phyloP scores from a whole-genome alignment of 2,329 filamentous ascomycete genomes.

The Moelleriella libera region DNA sequence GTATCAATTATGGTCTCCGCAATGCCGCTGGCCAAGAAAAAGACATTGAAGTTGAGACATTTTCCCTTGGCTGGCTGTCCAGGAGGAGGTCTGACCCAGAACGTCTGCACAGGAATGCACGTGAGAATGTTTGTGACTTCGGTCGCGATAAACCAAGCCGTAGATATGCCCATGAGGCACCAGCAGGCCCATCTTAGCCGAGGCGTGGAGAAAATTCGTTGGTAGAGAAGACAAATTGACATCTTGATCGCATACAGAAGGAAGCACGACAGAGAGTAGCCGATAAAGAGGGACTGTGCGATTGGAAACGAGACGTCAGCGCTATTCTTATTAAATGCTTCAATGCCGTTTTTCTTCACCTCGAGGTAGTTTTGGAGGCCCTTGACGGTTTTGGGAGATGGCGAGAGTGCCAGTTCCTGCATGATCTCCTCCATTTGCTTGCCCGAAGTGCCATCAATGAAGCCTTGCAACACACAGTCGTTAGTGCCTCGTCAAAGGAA shows the following conservation, averaged over 20 bases:
- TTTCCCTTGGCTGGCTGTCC: not conserved
- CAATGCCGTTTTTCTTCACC: not conserved
- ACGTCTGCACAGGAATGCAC: not conserved
- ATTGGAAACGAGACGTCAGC: not conserved
- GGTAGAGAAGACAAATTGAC: not conserved
- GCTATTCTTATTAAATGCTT: not conserved
- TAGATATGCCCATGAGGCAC: not conserved
- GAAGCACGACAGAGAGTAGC: not conserved
- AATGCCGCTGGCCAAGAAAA: not conserved
- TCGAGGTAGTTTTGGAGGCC: not conserved
- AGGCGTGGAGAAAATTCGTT: not conserved
- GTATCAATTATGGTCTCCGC: not conserved
- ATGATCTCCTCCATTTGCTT: not conserved
- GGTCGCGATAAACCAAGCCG: not conserved
- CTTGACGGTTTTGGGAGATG: not conserved
- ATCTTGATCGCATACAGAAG: not conserved
- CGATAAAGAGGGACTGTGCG: not conserved
- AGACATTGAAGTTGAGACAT: not conserved
- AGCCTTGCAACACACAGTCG: not conserved
- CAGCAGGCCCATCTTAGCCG: not conserved
- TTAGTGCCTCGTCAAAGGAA: not conserved
- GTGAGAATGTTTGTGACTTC: not conserved
- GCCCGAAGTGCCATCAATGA: not conserved
- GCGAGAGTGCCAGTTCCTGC: not conserved
- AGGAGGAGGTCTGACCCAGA: not conserved